These are phyloP conservation scores for Lotmaria passim DNA, from an alignment of 208 protist species.

Conservation along the genomic window DNA sequence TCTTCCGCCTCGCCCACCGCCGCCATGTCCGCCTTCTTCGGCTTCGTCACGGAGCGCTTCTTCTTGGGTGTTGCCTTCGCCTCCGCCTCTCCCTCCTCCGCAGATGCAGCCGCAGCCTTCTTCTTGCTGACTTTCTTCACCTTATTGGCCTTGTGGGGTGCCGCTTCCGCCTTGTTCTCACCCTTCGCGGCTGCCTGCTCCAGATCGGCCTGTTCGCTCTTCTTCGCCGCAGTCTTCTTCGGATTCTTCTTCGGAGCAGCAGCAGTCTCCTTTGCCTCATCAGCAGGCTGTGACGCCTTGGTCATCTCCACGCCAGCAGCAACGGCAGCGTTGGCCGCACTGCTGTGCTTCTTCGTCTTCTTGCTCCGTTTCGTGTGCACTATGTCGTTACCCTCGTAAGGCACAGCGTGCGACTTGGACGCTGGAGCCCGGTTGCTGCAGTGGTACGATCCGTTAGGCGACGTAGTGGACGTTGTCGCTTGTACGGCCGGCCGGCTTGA, in stretches of 20 bases:
- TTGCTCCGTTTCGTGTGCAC: conserved; percentile 7
- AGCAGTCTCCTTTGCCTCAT: too few species aligned
- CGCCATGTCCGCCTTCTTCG: neutral
- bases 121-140: neutral
- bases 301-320: neutral
- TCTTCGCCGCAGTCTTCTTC: neutral
- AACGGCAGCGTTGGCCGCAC: neutral
- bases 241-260: neutral
- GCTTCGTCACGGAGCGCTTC: neutral
- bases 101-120: neutral
- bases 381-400: conserved; percentile 22
- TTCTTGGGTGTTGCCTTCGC: neutral
- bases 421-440: neutral
- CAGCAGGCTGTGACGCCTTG: too few species aligned
- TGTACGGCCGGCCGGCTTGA: conserved; percentile 2
- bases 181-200: neutral
- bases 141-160: neutral
- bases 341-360: neutral
- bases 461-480: neutral
- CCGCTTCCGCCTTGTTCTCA: neutral
- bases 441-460: neutral
- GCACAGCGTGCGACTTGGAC: conserved; percentile 10
- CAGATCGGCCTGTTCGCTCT: neutral
- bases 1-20: neutral
- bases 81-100: neutral